phyloP scores from a whole-genome alignment of 108 stramenopile genomes.

The Cyclotella cryptica region DNA sequence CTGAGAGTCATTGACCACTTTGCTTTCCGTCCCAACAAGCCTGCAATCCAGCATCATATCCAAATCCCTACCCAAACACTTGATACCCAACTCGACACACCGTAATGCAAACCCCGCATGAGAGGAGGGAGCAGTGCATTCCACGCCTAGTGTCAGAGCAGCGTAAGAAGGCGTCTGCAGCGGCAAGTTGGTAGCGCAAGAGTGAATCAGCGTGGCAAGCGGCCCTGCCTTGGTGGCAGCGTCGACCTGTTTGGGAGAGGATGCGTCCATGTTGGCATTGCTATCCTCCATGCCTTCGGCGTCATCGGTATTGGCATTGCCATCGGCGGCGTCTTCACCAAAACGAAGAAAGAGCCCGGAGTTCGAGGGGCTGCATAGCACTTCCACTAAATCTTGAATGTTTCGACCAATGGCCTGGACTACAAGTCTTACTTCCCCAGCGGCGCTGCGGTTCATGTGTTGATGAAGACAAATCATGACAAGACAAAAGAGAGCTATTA shows the following conservation, averaged over 20 bases:
- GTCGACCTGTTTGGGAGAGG: constrained; percentile 23
- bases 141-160: constrained; percentile 77
- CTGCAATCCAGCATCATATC: constrained; percentile 56
- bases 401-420: constrained; percentile 59
- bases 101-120: constrained; percentile 68
- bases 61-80: constrained; percentile 64
- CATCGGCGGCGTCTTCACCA: constrained; percentile 18
- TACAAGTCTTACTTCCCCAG: constrained; percentile 31
- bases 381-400: constrained; percentile 63
- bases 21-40: neutral
- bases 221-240: constrained; percentile 59
- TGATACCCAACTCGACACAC: constrained; percentile 63
- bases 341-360: constrained; percentile 60
- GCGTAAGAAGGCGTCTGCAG: constrained; percentile 82
- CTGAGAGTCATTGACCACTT: neutral
- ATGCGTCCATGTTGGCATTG: constrained; percentile 11
- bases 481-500: neutral
- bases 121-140: constrained; percentile 50
- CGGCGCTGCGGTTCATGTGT: neutral
- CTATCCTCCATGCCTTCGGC: constrained; percentile 17
- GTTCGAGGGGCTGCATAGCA: constrained; percentile 65
- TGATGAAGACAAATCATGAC: neutral
- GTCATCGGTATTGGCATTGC: constrained; percentile 1
- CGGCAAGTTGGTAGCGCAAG: constrained; percentile 73
- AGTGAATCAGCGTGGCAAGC: constrained; percentile 56